These are phyloP conservation scores for Triangularia verruculosa DNA, from an alignment of 2,329 filamentous ascomycete genomes.

Conservation along the genomic window DNA sequence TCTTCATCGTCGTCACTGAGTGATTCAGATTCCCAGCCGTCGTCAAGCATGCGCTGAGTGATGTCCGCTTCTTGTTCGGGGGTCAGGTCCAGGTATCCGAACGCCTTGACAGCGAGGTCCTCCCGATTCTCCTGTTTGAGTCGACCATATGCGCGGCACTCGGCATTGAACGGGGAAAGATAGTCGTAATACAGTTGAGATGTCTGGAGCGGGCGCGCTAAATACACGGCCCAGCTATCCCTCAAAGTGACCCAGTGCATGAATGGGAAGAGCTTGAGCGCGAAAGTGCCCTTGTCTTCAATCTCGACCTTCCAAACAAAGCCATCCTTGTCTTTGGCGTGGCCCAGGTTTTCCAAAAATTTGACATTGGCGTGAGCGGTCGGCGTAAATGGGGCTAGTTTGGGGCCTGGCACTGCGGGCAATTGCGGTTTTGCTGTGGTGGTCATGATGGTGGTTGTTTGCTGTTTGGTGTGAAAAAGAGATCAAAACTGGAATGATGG, in stretches of 20 bases:
- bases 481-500: too few relatives aligned
- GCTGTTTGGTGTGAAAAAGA: too few relatives aligned
- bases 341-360: slow-evolving; percentile 4
- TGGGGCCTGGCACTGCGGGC: slow-evolving; percentile 9
- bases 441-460: background rate
- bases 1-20: too few relatives aligned
- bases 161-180: slow-evolving; percentile 19
- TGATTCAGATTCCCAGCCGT: background rate
- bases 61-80: slow-evolving; percentile 12
- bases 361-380: slow-evolving; percentile 11
- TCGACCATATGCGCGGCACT: slow-evolving; percentile 21
- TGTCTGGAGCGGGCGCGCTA: background rate
- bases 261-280: slow-evolving; percentile 14
- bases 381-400: slow-evolving; percentile 15
- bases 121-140: slow-evolving; percentile 13
- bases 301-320: slow-evolving; percentile 15
- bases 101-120: slow-evolving; percentile 15
- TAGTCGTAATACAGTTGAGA: slow-evolving; percentile 11
- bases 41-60: background rate
- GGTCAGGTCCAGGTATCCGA: slow-evolving; percentile 19
- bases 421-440: background rate
- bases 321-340: background rate
- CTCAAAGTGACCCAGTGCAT: background rate
- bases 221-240: background rate
- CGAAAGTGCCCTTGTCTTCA: slow-evolving; percentile 1